Percentiles rank a stretch among this genome's conserved stretches.
Conservation (phyloP, 2,329 filamentous ascomycete species). For the Fusarium begoniae region DNA sequence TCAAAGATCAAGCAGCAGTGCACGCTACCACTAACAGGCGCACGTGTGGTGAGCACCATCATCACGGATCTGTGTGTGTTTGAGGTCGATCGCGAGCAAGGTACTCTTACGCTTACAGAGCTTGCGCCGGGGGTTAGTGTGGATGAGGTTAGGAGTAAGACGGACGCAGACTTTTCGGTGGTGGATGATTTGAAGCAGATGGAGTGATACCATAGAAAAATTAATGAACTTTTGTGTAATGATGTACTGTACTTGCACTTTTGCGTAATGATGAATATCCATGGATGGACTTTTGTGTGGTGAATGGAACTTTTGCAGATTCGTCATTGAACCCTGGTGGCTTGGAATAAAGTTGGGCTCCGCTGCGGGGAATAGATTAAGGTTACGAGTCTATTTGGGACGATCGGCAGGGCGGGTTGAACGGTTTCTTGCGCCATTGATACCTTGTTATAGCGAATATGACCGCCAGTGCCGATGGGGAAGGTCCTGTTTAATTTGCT, state of each 20-base stretch:
- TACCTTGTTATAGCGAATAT: conserved; percentile 4
- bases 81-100: conserved; percentile 70
- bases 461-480: conserved; percentile 17
- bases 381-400: conserved; percentile 5
- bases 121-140: conserved; percentile 73
- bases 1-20: conserved; percentile 74
- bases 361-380: conserved; percentile 32
- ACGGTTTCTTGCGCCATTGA: conserved; percentile 8
- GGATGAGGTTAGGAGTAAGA: conserved; percentile 75
- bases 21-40: conserved; percentile 71
- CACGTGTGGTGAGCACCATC: conserved; percentile 74
- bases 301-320: conserved; percentile 18
- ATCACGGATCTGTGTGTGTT: conserved; percentile 82
- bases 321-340: conserved; percentile 14
- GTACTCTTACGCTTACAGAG: conserved; percentile 73
- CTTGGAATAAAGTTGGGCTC: not conserved
- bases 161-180: conserved; percentile 72
- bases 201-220: conserved; percentile 44
- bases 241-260: not conserved
- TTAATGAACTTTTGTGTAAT: not conserved
- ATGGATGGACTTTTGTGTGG: not conserved
- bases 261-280: not conserved
- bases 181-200: conserved; percentile 64
- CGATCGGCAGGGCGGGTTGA: conserved; percentile 21
- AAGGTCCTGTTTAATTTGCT: conserved; percentile 21